A percentile compares a stretch with the other conserved stretches of the same genome.
phyloP scores from a whole-genome alignment of 306 rosid species.

The Quercus agrifolia region DNA sequence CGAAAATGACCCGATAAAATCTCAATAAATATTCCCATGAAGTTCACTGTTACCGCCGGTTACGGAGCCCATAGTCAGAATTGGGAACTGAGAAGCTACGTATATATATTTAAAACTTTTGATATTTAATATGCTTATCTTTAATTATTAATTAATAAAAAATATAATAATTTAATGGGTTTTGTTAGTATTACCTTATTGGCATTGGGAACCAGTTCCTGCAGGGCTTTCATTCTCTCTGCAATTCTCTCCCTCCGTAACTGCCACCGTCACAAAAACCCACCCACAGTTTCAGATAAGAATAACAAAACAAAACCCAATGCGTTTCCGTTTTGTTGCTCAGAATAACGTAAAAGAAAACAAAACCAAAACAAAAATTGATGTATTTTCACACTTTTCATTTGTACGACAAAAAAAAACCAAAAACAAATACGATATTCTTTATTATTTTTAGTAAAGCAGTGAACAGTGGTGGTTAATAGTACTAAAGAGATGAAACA shows the following conservation, averaged over 20 bases:
- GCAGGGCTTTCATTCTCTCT: slow-evolving; percentile 96
- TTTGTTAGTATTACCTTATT: slow-evolving; percentile 57
- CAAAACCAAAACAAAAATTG: neutral
- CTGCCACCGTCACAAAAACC: slow-evolving; percentile 39
- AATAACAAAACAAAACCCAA: neutral
- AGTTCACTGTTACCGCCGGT: neutral
- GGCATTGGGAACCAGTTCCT: slow-evolving; percentile 95
- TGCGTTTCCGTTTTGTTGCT: slow-evolving; percentile 14
- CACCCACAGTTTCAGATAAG: neutral
- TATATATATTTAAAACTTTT: too few relatives aligned
- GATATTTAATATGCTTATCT: neutral
- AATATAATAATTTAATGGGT: neutral
- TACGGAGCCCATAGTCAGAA: neutral
- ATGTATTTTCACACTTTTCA: too few relatives aligned
- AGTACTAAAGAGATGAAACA: neutral
- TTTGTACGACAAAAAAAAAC: neutral
- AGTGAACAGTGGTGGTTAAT: too few relatives aligned
- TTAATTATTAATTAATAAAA: neutral
- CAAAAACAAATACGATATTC: neutral
- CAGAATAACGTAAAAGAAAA: slow-evolving; percentile 22
- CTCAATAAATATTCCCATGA: neutral
- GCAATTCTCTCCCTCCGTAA: slow-evolving; percentile 97
- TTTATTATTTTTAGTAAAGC: too few relatives aligned
- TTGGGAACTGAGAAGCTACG: neutral
- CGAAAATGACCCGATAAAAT: neutral